Percentiles rank a stretch among this genome's conserved stretches.
These are phyloP conservation scores for Scleroderma bovista DNA, from an alignment of 768 basidiomycete species.

Conservation along the genomic window DNA sequence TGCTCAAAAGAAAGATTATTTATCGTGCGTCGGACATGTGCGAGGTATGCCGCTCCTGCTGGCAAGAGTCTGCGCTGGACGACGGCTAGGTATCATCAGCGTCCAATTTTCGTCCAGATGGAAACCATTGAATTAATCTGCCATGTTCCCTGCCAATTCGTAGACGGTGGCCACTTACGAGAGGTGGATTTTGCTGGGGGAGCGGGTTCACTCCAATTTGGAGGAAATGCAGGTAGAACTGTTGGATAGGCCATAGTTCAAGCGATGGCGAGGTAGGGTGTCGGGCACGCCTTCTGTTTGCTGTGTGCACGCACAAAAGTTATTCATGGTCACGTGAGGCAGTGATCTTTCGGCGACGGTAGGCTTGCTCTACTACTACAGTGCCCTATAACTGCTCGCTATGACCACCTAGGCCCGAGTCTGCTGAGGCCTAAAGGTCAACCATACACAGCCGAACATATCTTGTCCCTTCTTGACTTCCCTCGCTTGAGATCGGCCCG, in stretches of 20 bases:
- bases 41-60: conserved; percentile 83
- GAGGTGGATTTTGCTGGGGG: conserved; percentile 16
- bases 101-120: background rate
- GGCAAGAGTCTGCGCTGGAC: conserved; percentile 60
- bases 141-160: background rate
- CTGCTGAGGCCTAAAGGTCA: too few relatives aligned
- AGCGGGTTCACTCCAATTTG: conserved; percentile 16
- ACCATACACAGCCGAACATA: too few relatives aligned
- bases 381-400: too few relatives aligned
- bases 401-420: too few relatives aligned
- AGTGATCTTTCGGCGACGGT: too few relatives aligned
- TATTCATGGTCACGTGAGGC: background rate
- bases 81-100: background rate
- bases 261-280: background rate
- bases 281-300: background rate
- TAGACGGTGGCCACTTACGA: conserved; percentile 16
- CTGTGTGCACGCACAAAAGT: conserved; percentile 1
- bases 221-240: conserved; percentile 23
- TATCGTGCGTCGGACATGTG: conserved; percentile 69
- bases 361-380: too few relatives aligned
- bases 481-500: too few relatives aligned
- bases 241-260: conserved; percentile 19
- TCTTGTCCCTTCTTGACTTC: too few relatives aligned
- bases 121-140: background rate
- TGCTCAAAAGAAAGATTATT: conserved; percentile 79